Conservation (phyloP, 1,139 yeast genomes). For the Taphrina populina region DNA sequence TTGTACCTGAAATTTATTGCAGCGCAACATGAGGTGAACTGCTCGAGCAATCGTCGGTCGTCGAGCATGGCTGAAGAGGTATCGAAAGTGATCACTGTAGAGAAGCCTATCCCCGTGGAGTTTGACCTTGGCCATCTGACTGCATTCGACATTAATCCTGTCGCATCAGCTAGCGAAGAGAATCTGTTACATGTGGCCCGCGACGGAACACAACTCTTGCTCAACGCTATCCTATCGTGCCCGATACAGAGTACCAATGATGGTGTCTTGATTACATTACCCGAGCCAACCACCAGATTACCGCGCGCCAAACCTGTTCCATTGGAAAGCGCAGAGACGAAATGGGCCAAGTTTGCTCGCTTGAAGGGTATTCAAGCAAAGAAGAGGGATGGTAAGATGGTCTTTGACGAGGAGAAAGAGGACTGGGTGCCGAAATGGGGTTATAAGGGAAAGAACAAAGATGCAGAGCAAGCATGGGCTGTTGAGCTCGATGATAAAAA, state of each 20-base stretch:
- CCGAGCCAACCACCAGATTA: conserved; percentile 74
- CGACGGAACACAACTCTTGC: conserved; percentile 86
- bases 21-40: no score
- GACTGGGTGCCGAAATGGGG: conserved; percentile 99
- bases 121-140: conserved; percentile 79
- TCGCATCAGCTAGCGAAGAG: conserved; percentile 52
- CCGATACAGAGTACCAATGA: conserved; percentile 75
- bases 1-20: no score
- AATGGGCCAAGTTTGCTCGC: conserved; percentile 96
- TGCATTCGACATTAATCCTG: conserved; percentile 74
- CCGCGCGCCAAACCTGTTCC: conserved; percentile 97
- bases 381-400: conserved; percentile 78
- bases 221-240: conserved; percentile 83
- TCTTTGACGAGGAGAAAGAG: conserved; percentile 81
- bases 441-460: conserved; percentile 86
- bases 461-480: conserved; percentile 86
- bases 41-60: no score
- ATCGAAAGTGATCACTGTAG: conserved; percentile 37
- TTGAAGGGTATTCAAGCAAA: conserved; percentile 91
- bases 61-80: conserved; percentile 15
- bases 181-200: conserved; percentile 68
- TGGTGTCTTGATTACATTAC: conserved; percentile 79
- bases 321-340: conserved; percentile 84
- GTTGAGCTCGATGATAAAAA: conserved; percentile 82
- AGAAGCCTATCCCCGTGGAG: conserved; percentile 40